A percentile compares a stretch with the other conserved stretches of the same genome.
These are phyloP conservation scores for Isabelozyma gotoi DNA, from an alignment of 805 yeast species.

Conservation along the genomic window DNA sequence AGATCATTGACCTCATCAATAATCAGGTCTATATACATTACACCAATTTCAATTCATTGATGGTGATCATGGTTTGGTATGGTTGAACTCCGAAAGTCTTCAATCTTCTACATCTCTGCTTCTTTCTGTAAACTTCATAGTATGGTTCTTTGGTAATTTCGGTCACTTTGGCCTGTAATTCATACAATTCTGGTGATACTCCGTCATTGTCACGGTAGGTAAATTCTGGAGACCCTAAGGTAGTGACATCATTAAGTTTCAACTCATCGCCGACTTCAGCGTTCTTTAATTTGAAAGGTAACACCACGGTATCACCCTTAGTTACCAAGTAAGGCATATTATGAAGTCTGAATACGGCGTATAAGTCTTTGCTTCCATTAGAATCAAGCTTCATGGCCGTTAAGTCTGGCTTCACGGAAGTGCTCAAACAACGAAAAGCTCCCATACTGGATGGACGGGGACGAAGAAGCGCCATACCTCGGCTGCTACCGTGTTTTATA, in stretches of 20 bases:
- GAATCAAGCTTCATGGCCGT: slow-evolving; percentile 67
- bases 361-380: slow-evolving; percentile 52
- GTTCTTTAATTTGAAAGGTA: slow-evolving; percentile 76
- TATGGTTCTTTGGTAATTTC: slow-evolving; percentile 84
- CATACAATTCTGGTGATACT: slow-evolving; percentile 36
- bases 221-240: slow-evolving; percentile 83
- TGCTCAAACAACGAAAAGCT: not conserved
- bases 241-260: slow-evolving; percentile 68
- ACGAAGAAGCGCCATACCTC: not conserved
- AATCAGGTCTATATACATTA: slow-evolving; percentile 4
- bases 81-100: slow-evolving; percentile 74
- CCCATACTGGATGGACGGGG: too few species aligned
- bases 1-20: not conserved
- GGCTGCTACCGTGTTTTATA: too few species aligned
- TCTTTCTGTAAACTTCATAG: slow-evolving; percentile 54
- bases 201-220: slow-evolving; percentile 36
- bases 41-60: slow-evolving; percentile 64
- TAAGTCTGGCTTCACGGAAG: slow-evolving; percentile 36
- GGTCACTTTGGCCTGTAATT: slow-evolving; percentile 74
- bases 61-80: slow-evolving; percentile 72
- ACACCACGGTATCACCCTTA: slow-evolving; percentile 78
- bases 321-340: slow-evolving; percentile 86
- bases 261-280: slow-evolving; percentile 85
- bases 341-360: slow-evolving; percentile 81
- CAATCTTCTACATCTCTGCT: slow-evolving; percentile 76